Conservation (phyloP, 2,329 filamentous ascomycete genomes). For the Colletotrichum zoysiae region DNA sequence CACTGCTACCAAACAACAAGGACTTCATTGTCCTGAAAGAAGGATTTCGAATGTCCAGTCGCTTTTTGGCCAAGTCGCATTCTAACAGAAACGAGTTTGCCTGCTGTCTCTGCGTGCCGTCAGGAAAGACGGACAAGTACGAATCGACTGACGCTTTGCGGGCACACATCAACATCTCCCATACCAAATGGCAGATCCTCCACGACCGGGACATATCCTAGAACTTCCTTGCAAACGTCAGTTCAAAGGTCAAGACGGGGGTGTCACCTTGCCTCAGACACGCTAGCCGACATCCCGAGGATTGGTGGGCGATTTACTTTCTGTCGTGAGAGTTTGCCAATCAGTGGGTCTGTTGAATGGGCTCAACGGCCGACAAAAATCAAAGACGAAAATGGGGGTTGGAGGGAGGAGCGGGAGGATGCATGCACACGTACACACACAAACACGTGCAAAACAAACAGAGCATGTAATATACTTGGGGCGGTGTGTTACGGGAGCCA, state of each 20-base stretch:
- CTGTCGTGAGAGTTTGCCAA: neutral
- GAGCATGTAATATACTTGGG: neutral
- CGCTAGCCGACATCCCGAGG: neutral
- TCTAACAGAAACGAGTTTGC: conserved; percentile 51
- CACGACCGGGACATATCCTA: conserved; percentile 49
- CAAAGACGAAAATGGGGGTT: too few relatives aligned
- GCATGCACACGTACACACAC: neutral
- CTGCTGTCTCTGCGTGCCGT: conserved; percentile 56
- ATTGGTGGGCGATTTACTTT: neutral
- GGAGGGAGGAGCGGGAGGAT: neutral
- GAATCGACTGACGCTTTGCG: conserved; percentile 48
- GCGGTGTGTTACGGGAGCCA: neutral
- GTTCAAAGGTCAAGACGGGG: neutral
- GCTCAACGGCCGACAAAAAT: neutral
- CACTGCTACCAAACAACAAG: conserved; percentile 34
- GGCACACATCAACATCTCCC: conserved; percentile 53
- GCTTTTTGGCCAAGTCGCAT: conserved; percentile 58
- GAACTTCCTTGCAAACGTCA: neutral
- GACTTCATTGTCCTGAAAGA: conserved; percentile 50
- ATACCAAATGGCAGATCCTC: conserved; percentile 59
- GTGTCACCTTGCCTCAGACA: neutral
- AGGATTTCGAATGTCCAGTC: conserved; percentile 54
- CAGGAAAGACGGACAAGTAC: conserved; percentile 52
- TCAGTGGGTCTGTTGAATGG: neutral
- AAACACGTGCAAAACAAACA: neutral